A percentile compares a stretch with the other conserved stretches of the same genome.
These are phyloP conservation scores for Phlebiopsis flavidoalba DNA, from an alignment of 768 basidiomycete species.

Conservation along the genomic window DNA sequence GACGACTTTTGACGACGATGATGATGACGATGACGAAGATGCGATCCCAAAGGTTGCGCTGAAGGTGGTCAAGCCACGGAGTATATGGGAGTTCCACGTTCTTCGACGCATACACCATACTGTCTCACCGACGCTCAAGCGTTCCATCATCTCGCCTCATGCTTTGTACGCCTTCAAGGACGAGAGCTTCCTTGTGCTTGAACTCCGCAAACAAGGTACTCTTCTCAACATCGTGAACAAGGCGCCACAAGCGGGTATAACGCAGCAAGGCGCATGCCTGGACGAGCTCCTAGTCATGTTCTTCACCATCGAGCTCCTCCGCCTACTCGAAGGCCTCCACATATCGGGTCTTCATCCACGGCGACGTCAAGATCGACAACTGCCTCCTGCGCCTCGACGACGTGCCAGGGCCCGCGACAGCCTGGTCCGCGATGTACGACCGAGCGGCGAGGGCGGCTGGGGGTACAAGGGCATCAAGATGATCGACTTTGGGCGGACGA, in stretches of 20 bases:
- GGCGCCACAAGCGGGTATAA: conserved; percentile 67
- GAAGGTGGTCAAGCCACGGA: conserved; percentile 86
- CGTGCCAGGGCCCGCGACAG: conserved; percentile 60
- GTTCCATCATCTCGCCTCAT: conserved; percentile 72
- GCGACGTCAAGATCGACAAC: conserved; percentile 99
- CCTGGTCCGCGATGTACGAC: conserved; percentile 76
- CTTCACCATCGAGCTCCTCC: conserved; percentile 88
- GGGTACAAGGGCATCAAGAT: conserved; percentile 79
- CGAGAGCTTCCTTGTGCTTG: conserved; percentile 87
- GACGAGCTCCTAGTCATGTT: conserved; percentile 95
- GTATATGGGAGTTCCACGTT: conserved; percentile 89
- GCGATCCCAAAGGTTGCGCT: conserved; percentile 65
- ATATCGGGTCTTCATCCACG: conserved; percentile 84
- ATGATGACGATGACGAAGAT: conserved; percentile 41
- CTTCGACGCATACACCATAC: conserved; percentile 71
- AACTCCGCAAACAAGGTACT: conserved; percentile 87
- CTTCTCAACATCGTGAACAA: conserved; percentile 90
- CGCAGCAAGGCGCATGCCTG: conserved; percentile 74
- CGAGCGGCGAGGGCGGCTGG: conserved; percentile 83
- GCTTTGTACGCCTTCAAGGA: conserved; percentile 81
- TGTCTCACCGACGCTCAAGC: conserved; percentile 52
- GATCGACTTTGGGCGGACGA: conserved; percentile 96
- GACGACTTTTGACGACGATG: conserved; percentile 42
- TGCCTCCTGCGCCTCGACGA: conserved; percentile 91
- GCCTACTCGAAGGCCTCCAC: conserved; percentile 80